Conservation (phyloP, 208 protist species). For the Trypanosoma avium region DNA sequence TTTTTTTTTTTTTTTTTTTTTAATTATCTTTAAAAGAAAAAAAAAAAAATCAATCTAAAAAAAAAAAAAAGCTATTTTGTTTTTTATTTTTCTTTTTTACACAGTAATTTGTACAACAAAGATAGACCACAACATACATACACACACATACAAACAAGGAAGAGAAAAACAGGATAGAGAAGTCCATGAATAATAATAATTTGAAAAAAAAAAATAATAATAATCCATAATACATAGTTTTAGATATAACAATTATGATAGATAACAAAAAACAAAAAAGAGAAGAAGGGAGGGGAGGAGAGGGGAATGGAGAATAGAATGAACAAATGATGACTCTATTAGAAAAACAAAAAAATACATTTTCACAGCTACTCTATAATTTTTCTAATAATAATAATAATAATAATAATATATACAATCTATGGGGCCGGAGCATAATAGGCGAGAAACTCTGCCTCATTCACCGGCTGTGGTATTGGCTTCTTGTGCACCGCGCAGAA, state of each 20-base stretch:
- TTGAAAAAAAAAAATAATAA: too few species aligned
- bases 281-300: neutral
- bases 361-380: too few species aligned
- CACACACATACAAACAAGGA: neutral
- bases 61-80: too few species aligned
- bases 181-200: too few species aligned
- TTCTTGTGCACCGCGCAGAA: slow-evolving; percentile 41
- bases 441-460: slow-evolving; percentile 48
- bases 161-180: too few species aligned
- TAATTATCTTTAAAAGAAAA: too few species aligned
- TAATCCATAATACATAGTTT: neutral
- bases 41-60: too few species aligned
- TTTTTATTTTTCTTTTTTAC: too few species aligned
- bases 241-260: neutral
- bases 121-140: slow-evolving; percentile 11
- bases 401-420: too few species aligned
- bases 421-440: slow-evolving; percentile 34
- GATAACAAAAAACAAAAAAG: slow-evolving; percentile 11
- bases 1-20: too few species aligned
- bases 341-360: neutral
- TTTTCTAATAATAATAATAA: too few species aligned
- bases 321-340: neutral
- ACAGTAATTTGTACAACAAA: too few species aligned
- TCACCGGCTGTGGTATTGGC: slow-evolving; percentile 41
- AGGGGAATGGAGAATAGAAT: neutral